Evolutionary conservation across 2,329 filamentous ascomycete species (phyloP).

Genomic region (Alternaria rosae): DNA sequence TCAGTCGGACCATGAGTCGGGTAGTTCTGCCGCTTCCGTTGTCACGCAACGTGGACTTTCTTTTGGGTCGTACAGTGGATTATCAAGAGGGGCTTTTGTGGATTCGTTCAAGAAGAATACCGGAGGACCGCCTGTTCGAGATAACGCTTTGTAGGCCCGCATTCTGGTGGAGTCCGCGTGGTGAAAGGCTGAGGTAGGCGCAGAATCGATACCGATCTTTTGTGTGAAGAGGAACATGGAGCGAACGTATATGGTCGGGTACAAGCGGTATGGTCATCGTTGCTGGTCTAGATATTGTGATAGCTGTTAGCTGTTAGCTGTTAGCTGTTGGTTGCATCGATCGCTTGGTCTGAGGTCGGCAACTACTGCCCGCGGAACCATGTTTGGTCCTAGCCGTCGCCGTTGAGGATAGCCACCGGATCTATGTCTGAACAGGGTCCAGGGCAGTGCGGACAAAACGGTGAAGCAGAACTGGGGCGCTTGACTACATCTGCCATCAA

Average conservation of each 20-base stretch:
- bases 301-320: background rate
- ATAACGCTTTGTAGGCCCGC: background rate
- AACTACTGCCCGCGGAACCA: background rate
- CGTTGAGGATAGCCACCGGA: slow-evolving; percentile 1
- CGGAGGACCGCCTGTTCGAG: slow-evolving; percentile 7
- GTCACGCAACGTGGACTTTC: background rate
- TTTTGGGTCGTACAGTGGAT: background rate
- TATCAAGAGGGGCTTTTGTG: background rate
- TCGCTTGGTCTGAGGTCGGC: background rate
- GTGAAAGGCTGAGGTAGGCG: background rate
- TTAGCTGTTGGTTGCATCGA: background rate
- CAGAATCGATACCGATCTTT: background rate
- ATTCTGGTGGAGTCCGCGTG: background rate
- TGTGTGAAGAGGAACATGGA: background rate
- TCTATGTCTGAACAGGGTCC: background rate
- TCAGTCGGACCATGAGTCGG: background rate
- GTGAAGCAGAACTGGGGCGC: background rate
- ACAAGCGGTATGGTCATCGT: background rate
- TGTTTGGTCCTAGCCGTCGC: background rate
- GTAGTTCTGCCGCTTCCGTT: background rate
- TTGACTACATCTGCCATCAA: slow-evolving; percentile 1
- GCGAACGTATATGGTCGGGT: background rate
- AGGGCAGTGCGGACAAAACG: background rate
- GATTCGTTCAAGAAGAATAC: background rate
- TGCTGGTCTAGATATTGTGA: background rate